These are phyloP conservation scores for Cryomyces antarcticus DNA, from an alignment of 495 filamentous ascomycete genomes.

Conservation along the genomic window DNA sequence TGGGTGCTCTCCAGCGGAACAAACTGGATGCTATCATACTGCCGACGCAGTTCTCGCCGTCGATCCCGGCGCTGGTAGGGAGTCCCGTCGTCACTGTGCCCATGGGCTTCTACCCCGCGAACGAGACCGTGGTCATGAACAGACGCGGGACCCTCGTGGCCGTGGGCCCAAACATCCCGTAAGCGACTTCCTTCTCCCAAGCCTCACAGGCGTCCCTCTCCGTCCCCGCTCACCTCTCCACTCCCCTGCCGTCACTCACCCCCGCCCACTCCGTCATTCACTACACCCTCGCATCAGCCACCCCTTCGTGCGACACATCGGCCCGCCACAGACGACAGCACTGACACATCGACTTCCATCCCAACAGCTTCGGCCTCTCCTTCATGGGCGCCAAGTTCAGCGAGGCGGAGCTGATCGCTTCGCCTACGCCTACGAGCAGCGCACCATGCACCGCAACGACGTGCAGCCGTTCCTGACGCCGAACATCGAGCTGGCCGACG, in stretches of 20 bases:
- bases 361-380: slow-evolving; percentile 28
- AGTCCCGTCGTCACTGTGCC: slow-evolving; percentile 32
- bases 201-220: no score
- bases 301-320: not conserved
- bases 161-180: slow-evolving; percentile 27
- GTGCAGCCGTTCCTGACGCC: slow-evolving; percentile 24
- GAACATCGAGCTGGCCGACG: slow-evolving; percentile 23
- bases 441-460: slow-evolving; percentile 28
- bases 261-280: no score
- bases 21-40: slow-evolving; percentile 31
- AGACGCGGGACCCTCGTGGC: slow-evolving; percentile 22
- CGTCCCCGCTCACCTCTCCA: no score
- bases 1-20: slow-evolving; percentile 26
- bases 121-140: slow-evolving; percentile 21
- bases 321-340: not conserved
- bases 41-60: slow-evolving; percentile 24
- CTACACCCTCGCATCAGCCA: no score
- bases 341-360: not conserved
- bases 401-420: slow-evolving; percentile 35
- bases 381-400: slow-evolving; percentile 37
- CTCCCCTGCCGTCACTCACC: no score
- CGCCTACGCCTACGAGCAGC: slow-evolving; percentile 50
- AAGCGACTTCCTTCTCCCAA: slow-evolving; percentile 1
- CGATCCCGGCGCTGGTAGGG: slow-evolving; percentile 27
- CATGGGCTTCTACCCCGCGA: slow-evolving; percentile 27